Evolutionary conservation across 1,284 basidiomycete genomes (phyloP).

Genomic region (Leucoagaricus sp.): DNA sequence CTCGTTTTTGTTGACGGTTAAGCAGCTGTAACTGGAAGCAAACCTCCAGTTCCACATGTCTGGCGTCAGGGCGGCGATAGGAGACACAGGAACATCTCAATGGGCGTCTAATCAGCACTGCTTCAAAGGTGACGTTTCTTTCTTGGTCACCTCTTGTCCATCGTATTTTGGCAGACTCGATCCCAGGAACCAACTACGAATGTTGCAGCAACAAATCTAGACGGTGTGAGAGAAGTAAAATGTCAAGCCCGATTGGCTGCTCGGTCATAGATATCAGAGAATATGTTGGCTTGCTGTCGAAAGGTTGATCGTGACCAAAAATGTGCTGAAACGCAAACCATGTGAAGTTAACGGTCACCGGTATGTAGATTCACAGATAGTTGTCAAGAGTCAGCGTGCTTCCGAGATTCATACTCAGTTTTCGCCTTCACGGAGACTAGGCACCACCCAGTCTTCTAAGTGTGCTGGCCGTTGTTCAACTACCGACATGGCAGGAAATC

Average conservation of each 20-base stretch:
- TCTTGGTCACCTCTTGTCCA: not conserved
- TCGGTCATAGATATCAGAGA: not conserved
- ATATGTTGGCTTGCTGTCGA: not conserved
- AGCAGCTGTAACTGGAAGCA: too few relatives aligned
- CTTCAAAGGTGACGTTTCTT: not conserved
- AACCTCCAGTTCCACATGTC: too few relatives aligned
- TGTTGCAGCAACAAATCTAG: not conserved
- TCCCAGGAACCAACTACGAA: conserved; percentile 8
- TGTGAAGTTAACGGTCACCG: conserved; percentile 3
- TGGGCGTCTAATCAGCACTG: not conserved
- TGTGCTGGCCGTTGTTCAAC: not conserved
- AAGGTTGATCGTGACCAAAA: not conserved
- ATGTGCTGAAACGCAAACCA: conserved; percentile 10
- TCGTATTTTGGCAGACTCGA: not conserved
- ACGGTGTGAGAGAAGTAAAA: not conserved
- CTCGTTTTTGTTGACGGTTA: too few relatives aligned
- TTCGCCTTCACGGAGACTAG: conserved; percentile 1
- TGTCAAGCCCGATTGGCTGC: not conserved
- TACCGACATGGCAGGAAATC: not conserved
- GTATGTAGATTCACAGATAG: conserved; percentile 2
- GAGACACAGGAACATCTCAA: not conserved
- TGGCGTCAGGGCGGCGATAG: not conserved
- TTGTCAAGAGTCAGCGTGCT: conserved; percentile 2
- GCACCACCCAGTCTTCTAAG: not conserved
- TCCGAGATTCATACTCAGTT: conserved; percentile 4